Evolutionary conservation across 192 early-diverging fungal species (phyloP).

Genomic region (Rhizoclosmatium sp.): DNA sequence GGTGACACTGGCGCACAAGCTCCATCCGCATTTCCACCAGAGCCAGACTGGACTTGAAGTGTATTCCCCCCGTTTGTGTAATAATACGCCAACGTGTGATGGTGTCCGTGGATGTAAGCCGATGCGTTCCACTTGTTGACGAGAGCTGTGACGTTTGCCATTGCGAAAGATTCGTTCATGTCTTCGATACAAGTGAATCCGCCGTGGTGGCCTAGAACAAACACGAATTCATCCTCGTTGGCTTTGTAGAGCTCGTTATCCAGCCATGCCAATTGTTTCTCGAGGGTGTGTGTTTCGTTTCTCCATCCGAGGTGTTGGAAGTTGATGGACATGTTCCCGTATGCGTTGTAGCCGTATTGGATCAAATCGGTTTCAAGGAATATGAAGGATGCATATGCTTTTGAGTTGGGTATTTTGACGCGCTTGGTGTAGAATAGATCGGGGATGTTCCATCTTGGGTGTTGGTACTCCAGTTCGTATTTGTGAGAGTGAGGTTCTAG

Average conservation of each 20-base stretch:
- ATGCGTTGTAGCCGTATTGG: slow-evolving; percentile 27
- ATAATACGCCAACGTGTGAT: slow-evolving; percentile 25
- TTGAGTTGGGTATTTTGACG: not conserved
- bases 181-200: slow-evolving; percentile 11
- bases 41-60: slow-evolving; percentile 16
- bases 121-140: slow-evolving; percentile 14
- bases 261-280: slow-evolving; percentile 32
- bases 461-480: not conserved
- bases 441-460: slow-evolving; percentile 12
- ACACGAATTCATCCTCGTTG: slow-evolving; percentile 27
- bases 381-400: slow-evolving; percentile 9
- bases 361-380: slow-evolving; percentile 37
- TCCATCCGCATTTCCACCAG: slow-evolving; percentile 30
- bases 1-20: slow-evolving; percentile 5
- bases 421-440: slow-evolving; percentile 27
- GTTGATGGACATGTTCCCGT: not conserved
- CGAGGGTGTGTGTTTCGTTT: not conserved
- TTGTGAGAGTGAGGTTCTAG: not conserved
- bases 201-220: slow-evolving; percentile 36
- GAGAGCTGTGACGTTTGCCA: not conserved
- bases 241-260: not conserved
- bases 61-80: not conserved
- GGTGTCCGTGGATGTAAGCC: slow-evolving; percentile 31
- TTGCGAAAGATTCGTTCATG: not conserved
- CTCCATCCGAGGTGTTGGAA: slow-evolving; percentile 18